Evolutionary conservation across 2,329 filamentous ascomycete genomes (phyloP), one percentile per base, ranked within the genome.

Genomic region (Stagonosporopsis vannaccii): DNA sequence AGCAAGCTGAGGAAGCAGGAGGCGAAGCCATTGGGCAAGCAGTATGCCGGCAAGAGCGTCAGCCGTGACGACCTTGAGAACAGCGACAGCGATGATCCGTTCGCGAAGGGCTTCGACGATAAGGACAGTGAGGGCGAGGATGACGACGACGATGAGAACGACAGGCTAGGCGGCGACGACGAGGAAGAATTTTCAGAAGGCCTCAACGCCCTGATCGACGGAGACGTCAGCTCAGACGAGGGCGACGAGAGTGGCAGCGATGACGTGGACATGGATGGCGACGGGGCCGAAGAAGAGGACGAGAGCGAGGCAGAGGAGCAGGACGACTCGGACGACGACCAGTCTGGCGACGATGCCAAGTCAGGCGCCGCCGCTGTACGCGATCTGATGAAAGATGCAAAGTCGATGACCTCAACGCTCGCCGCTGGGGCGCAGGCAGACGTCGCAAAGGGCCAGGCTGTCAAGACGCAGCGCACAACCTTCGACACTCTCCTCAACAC

Each of bases 401-500:
- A 88, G 69, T 83, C 80, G 3, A 83, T 91, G 33, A 81, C 88
- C 6, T 83, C 85, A 17, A 87, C 85, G 8, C 79, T 90, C 36
- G 84, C 85, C 1, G 82, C 88, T 69, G 88, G 89, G 1, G 87
- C 87, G 48, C 87, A 89, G 69, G 86, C 86, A 49, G 95, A 98
- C 72, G 87, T 90, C 4, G 86, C 88, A 37, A 98, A 98, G 76
- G 95, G 95, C 12, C 79, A 85, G 51, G 94, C 94, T 0, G 91
- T 99, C 33, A 94, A 92, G 67, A 82, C 87, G 54, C 95, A 99
- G 77, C 87, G 92, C 47, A 89, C 88, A 59, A 87, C 89, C 0
- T 99, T 97, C 70, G 94, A 98, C 66, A 86, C 90, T 0, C 85
- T 98, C 0, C 84, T 99, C 28, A 96, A 97, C 77, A 85, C 92